Percentiles rank a stretch among this genome's conserved stretches.
Conservation (phyloP, 1,139 yeast species). For the Suhomyces bribrorum region DNA sequence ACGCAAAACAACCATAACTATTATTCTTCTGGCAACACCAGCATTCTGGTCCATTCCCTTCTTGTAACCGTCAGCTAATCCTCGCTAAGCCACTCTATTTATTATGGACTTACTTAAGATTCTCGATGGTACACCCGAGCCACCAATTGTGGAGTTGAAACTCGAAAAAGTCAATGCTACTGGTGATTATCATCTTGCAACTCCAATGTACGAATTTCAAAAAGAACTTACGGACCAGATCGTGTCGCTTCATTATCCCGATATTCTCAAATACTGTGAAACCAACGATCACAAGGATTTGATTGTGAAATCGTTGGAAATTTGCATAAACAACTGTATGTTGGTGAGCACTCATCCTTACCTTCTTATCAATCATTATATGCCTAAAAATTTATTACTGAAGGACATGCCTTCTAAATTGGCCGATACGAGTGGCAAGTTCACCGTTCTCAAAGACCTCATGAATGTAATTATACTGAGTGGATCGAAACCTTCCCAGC, state of each 20-base stretch:
- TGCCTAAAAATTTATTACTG: slow-evolving; percentile 78
- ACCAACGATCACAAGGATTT: slow-evolving; percentile 58
- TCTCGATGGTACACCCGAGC: slow-evolving; percentile 83
- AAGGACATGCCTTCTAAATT: slow-evolving; percentile 76
- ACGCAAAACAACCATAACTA: too few relatives aligned
- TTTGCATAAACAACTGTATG: slow-evolving; percentile 73
- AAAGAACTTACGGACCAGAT: slow-evolving; percentile 91
- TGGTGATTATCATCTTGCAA: slow-evolving; percentile 79
- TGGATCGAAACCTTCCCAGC: slow-evolving; percentile 44
- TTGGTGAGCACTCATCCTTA: slow-evolving; percentile 89
- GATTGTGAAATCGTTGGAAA: slow-evolving; percentile 66
- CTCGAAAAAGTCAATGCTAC: slow-evolving; percentile 40
- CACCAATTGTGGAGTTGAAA: slow-evolving; percentile 64
- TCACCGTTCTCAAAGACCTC: slow-evolving; percentile 64
- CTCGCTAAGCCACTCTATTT: too few relatives aligned
- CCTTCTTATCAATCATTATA: slow-evolving; percentile 75
- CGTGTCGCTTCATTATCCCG: slow-evolving; percentile 86
- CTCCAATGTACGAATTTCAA: slow-evolving; percentile 87
- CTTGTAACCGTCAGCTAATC: too few relatives aligned
- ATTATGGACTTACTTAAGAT: slow-evolving; percentile 75
- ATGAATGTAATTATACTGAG: slow-evolving; percentile 46
- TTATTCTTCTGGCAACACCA: too few relatives aligned
- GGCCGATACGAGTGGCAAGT: slow-evolving; percentile 86
- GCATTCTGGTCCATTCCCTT: neutral
- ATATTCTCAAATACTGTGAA: slow-evolving; percentile 84